Evolutionary conservation across 306 rosid species (phyloP).

Genomic region (Malus fusca): DNA sequence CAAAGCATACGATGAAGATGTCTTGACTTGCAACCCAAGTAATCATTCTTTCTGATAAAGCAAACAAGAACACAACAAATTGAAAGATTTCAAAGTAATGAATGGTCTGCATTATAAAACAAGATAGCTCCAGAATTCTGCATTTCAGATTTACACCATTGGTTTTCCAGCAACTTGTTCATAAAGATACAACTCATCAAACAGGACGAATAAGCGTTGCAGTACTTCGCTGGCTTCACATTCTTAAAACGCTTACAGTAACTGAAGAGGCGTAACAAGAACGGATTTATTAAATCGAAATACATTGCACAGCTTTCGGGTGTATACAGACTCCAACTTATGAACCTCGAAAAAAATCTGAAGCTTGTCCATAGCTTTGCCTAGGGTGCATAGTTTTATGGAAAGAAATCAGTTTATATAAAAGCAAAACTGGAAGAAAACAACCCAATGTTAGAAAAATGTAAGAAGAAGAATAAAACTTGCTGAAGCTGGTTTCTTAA

Average conservation of each 20-base stretch:
- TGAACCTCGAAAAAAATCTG: neutral
- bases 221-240: neutral
- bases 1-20: neutral
- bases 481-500: slow-evolving; percentile 25
- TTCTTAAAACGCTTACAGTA: neutral
- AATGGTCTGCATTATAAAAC: neutral
- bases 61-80: neutral
- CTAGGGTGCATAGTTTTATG: neutral
- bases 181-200: too few relatives aligned
- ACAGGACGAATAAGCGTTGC: neutral
- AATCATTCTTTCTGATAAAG: neutral
- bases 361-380: slow-evolving; percentile 6
- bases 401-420: slow-evolving; percentile 5
- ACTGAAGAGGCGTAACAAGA: neutral
- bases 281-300: neutral
- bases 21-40: neutral
- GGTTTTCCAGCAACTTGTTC: neutral
- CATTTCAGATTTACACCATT: neutral
- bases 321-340: slow-evolving; percentile 14
- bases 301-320: slow-evolving; percentile 7
- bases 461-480: slow-evolving; percentile 22
- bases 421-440: slow-evolving; percentile 28
- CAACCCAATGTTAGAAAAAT: slow-evolving; percentile 52
- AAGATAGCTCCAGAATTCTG: neutral
- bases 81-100: neutral